Percentiles rank a stretch among this genome's conserved stretches.
Evolutionary conservation across 331 rosid genomes (phyloP).

Genomic region (Telfairia occidentalis): DNA sequence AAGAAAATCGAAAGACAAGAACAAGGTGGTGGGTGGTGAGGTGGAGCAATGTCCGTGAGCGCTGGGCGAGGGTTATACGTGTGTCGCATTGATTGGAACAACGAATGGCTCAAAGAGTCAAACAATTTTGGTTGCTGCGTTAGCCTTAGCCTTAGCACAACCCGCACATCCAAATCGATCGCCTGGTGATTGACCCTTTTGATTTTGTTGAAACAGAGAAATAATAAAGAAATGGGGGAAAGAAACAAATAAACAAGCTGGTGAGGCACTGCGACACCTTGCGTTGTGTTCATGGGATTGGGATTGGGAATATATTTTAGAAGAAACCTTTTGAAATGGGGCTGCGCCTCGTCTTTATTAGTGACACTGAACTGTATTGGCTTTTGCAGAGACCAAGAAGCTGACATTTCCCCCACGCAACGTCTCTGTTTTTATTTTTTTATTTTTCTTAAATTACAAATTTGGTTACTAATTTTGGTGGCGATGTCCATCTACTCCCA

Average conservation of each 20-base stretch:
- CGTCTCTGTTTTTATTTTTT: constrained; percentile 17
- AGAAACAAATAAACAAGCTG: background rate
- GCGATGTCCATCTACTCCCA: too few species aligned
- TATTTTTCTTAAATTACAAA: too few species aligned
- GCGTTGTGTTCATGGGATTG: background rate
- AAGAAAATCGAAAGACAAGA: constrained; percentile 1
- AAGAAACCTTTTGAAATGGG: background rate
- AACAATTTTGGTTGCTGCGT: background rate
- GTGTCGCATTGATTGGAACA: constrained; percentile 22
- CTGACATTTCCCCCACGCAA: constrained; percentile 33
- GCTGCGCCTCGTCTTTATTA: constrained; percentile 8
- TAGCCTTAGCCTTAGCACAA: too few species aligned
- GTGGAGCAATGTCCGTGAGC: constrained; percentile 23
- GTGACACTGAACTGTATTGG: background rate
- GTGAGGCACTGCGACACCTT: background rate
- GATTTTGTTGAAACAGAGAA: background rate
- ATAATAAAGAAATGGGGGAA: background rate
- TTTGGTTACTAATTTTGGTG: too few species aligned
- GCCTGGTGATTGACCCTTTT: background rate
- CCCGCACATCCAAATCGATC: constrained; percentile 7
- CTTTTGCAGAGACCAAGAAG: constrained; percentile 5
- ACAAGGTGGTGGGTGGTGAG: constrained; percentile 10
- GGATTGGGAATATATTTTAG: background rate
- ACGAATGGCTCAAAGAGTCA: constrained; percentile 8
- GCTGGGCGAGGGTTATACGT: constrained; percentile 20